Percentiles rank a stretch among this genome's conserved stretches.
phyloP scores from a whole-genome alignment of 176 grass and related monocot species.

The Pontederia paniculata region DNA sequence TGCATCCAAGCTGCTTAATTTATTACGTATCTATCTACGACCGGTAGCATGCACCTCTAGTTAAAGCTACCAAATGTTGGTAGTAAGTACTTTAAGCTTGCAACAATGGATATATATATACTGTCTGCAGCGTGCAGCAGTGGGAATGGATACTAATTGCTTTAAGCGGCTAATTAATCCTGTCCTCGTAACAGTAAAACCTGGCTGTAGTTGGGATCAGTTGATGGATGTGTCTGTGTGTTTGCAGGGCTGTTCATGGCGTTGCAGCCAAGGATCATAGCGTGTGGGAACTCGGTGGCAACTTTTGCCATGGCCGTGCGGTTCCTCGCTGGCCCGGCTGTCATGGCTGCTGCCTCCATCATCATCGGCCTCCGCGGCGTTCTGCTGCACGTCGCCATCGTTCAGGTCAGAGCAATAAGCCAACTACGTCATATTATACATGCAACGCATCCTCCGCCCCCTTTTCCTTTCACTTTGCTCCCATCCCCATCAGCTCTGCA shows the following conservation, averaged over 20 bases:
- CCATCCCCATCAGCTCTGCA: no score
- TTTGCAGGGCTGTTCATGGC: constrained; percentile 89
- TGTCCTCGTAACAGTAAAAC: no score
- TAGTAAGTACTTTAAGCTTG: no score
- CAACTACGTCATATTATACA: neutral
- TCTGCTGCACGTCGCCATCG: constrained; percentile 88
- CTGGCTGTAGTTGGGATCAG: neutral
- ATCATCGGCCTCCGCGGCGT: constrained; percentile 79
- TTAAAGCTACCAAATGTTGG: no score
- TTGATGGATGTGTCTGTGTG: neutral
- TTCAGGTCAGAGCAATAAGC: constrained; percentile 40
- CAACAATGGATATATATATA: no score
- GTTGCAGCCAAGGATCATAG: constrained; percentile 91
- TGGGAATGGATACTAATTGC: no score
- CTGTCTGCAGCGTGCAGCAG: no score
- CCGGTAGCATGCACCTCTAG: no score
- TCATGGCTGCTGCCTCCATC: constrained; percentile 80
- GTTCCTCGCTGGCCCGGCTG: constrained; percentile 73
- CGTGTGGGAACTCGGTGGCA: constrained; percentile 80
- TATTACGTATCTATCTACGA: neutral
- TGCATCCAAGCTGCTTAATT: neutral
- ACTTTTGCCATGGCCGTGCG: constrained; percentile 75
- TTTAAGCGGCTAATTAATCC: no score
- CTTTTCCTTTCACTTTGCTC: neutral
- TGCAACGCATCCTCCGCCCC: neutral